phyloP scores from a whole-genome alignment of 768 basidiomycete species.

The Naganishia antarctica region DNA sequence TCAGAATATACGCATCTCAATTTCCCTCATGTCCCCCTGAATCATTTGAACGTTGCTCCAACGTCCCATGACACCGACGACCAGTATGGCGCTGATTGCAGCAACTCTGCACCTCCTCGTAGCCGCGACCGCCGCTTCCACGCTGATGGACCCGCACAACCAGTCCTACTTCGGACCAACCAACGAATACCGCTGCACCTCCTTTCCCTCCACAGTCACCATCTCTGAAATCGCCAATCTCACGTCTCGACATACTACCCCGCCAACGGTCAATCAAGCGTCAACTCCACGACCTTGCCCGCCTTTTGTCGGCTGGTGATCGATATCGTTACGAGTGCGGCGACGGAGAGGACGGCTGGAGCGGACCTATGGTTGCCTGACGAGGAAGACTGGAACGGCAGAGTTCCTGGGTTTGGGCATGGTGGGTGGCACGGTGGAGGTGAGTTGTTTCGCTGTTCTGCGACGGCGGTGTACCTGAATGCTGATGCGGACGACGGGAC shows the following conservation, averaged over 20 bases:
- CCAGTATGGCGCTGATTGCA: no score
- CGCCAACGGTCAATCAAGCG: neutral
- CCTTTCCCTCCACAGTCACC: neutral
- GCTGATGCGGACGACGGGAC: neutral
- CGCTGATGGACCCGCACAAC: neutral
- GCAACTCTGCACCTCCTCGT: no score
- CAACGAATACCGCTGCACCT: neutral
- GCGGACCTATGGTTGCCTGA: conserved; percentile 9
- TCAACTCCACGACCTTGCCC: neutral
- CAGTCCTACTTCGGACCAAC: neutral
- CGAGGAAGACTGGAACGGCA: conserved; percentile 3
- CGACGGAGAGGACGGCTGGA: neutral
- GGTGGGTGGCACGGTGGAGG: conserved; percentile 11
- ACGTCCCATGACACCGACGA: no score
- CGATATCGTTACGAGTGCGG: neutral
- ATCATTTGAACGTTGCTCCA: no score
- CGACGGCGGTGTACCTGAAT: neutral
- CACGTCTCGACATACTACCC: conserved; percentile 1
- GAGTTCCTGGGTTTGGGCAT: conserved; percentile 1
- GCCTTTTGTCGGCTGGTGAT: conserved; percentile 9
- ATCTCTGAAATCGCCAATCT: neutral
- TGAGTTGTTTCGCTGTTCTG: neutral
- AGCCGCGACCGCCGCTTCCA: no score
- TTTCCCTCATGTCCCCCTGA: no score
- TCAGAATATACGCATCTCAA: no score